phyloP scores from a whole-genome alignment of 1,139 yeast genomes.

The Magnusiomyces fungicola region DNA sequence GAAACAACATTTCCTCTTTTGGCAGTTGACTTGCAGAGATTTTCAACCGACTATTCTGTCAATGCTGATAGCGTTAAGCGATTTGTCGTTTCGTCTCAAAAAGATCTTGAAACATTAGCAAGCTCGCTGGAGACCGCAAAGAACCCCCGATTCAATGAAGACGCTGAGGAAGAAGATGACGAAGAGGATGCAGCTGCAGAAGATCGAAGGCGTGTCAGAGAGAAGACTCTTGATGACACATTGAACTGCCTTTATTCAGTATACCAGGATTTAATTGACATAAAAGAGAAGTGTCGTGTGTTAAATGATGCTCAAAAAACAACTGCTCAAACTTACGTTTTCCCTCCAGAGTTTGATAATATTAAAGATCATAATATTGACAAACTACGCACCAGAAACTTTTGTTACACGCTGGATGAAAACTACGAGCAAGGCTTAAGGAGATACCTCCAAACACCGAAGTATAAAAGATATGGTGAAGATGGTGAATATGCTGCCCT shows the following conservation, averaged over 20 bases:
- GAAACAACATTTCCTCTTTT: too few species aligned
- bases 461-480: conserved; percentile 8
- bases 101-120: too few species aligned
- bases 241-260: neutral
- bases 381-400: neutral
- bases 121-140: too few species aligned
- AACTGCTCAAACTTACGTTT: neutral
- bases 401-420: neutral
- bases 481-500: conserved; percentile 4
- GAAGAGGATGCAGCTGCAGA: neutral
- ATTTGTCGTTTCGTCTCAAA: too few species aligned
- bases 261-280: neutral
- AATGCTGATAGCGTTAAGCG: too few species aligned
- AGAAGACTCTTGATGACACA: too few species aligned
- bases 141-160: too few species aligned
- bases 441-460: neutral
- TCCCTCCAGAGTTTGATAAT: conserved; percentile 2
- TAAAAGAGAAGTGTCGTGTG: neutral
- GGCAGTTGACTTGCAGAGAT: too few species aligned
- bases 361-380: neutral
- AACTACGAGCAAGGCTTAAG: neutral
- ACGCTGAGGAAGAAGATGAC: neutral
- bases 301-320: neutral
- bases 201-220: too few species aligned
- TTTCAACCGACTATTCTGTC: too few species aligned